Evolutionary conservation across 2,329 filamentous ascomycete species (phyloP).

Genomic region (Sodiomyces alkalinus): DNA sequence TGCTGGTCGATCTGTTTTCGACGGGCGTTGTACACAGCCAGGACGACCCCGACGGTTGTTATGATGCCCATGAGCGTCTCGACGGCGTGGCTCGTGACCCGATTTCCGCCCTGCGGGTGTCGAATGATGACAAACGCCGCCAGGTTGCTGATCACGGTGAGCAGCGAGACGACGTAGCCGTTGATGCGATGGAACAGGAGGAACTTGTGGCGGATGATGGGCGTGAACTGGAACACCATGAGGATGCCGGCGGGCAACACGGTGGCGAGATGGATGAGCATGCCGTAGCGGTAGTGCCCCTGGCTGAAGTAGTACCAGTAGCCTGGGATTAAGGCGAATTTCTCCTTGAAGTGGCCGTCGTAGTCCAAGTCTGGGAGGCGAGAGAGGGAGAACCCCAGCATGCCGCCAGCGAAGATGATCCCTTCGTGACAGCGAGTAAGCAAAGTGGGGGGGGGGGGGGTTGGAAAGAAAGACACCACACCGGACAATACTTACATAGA

Average conservation of each 20-base stretch:
- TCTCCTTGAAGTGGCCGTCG: no score
- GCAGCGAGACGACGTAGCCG: conserved; percentile 37
- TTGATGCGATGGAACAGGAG: conserved; percentile 43
- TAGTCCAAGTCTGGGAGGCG: no score
- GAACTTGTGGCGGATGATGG: conserved; percentile 27
- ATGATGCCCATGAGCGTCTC: conserved; percentile 28
- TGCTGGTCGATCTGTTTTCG: conserved; percentile 47
- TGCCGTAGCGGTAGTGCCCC: conserved; percentile 17
- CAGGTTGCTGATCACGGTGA: conserved; percentile 28
- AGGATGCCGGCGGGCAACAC: conserved; percentile 31
- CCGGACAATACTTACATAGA: neutral
- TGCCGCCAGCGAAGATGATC: no score
- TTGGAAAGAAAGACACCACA: no score
- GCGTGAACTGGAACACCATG: conserved; percentile 32
- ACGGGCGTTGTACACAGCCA: conserved; percentile 43
- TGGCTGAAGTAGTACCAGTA: neutral
- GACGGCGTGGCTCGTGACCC: conserved; percentile 27
- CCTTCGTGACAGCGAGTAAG: no score
- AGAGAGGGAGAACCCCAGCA: no score
- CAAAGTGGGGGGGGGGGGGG: no score
- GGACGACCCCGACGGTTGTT: no score
- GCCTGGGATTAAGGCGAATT: no score
- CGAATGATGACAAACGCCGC: conserved; percentile 38
- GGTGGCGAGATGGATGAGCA: conserved; percentile 27
- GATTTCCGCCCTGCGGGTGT: conserved; percentile 37